Evolutionary conservation across 1,284 basidiomycete species (phyloP).

Genomic region (Leccinum solheimii): DNA sequence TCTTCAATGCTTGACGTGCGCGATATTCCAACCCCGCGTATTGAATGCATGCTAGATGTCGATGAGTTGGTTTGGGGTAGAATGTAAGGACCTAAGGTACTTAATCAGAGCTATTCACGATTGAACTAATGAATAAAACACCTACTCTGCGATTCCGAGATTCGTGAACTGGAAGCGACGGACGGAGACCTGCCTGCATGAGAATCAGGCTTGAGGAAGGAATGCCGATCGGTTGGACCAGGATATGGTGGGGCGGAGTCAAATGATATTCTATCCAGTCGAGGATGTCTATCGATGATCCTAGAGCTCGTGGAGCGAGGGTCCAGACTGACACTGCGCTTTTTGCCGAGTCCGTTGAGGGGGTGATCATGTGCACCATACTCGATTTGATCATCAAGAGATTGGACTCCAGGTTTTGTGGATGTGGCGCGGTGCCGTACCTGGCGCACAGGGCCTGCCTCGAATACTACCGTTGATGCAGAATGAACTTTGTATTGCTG

Average conservation of each 20-base stretch:
- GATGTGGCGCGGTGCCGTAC: constrained; percentile 10
- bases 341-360: neutral
- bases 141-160: constrained; percentile 16
- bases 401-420: constrained; percentile 12
- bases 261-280: neutral
- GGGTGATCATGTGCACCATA: neutral
- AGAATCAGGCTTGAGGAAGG: constrained; percentile 2
- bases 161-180: constrained; percentile 14
- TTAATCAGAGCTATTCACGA: neutral
- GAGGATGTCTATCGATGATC: neutral
- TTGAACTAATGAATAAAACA: neutral
- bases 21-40: constrained; percentile 22
- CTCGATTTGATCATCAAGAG: constrained; percentile 5
- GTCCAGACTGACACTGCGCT: constrained; percentile 20
- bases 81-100: constrained; percentile 13
- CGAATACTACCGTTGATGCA: constrained; percentile 75
- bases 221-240: neutral
- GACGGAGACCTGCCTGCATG: constrained; percentile 11
- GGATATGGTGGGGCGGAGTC: constrained; percentile 23
- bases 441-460: constrained; percentile 40
- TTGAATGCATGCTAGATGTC: constrained; percentile 23
- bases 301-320: constrained; percentile 4
- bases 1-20: constrained; percentile 43
- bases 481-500: constrained; percentile 83
- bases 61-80: constrained; percentile 17